Evolutionary conservation across 805 yeast species (phyloP), one percentile per base, ranked within the genome.

Genomic region (Candida dendrica): DNA sequence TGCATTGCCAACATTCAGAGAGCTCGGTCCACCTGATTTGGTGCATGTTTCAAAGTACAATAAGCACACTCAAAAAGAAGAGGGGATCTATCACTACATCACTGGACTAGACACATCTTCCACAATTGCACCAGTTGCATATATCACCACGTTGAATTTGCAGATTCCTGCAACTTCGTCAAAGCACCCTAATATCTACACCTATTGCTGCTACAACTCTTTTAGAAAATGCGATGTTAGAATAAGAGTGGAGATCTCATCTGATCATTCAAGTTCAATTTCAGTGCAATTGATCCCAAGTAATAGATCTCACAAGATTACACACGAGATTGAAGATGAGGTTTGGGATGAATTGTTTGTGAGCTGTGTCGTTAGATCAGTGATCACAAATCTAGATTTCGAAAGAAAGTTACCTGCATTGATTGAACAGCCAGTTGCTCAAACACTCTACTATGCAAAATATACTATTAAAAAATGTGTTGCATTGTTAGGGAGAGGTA

Each of bases 21-120:
- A 79, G n/a, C 55, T 82, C 18, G 95, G 95, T 0, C 86, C 89
- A 2, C 83, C 89, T 3, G 95, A 85, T 60, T 64, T 84, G 43
- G 77, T 81, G 3, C 84, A 72, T 49, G 49, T 74, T 24, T 57
- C 72, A 24, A 69, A 63, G 42, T 56, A 49, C 42, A 48, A 49
- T 39, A 47, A 41, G 16, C 43, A 45, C 4, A 20, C 40, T 2
- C 52, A 49, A 34, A 68, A 71, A 42, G 82, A 77, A 44, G 61
- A 65, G 13, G 77, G 82, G 1, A 69, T 68, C 39, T 75, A 72
- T 41, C 77, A 72, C 45, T 69, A 64, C 46, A 56, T 69, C 22
- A 65, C 69, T 1, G 80, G 81, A 4, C 50, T 75, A 18, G 75
- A 73, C 48, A 56, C 67, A 1, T 67, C 76, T 0, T 66, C 72